Evolutionary conservation across 768 basidiomycete species (phyloP).

Genomic region (Ramaria sp.): DNA sequence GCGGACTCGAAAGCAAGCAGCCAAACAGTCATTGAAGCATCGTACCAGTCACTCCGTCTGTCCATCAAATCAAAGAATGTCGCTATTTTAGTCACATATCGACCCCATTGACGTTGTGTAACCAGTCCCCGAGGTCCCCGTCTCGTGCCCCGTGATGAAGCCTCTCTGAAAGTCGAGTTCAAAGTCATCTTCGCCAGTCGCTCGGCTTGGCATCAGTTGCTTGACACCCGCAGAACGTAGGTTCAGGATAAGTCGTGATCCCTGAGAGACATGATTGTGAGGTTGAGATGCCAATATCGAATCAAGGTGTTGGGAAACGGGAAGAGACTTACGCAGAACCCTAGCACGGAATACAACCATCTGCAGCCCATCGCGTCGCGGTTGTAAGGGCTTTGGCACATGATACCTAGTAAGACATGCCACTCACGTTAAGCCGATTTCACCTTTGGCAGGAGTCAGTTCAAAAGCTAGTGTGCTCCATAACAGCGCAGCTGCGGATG

Average conservation of each 20-base stretch:
- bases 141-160: neutral
- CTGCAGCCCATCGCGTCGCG: neutral
- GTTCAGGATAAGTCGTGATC: slow-evolving; percentile 6
- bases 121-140: neutral
- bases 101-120: neutral
- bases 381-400: too few relatives aligned
- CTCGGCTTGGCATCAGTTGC: neutral
- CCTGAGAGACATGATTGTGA: neutral
- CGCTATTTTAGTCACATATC: neutral
- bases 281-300: too few relatives aligned
- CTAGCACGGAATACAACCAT: neutral
- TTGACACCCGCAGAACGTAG: slow-evolving; percentile 1
- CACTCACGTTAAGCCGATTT: slow-evolving; percentile 3
- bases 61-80: neutral
- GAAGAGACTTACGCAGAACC: neutral
- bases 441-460: neutral
- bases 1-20: too few relatives aligned
- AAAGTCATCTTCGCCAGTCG: neutral
- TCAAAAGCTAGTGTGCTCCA: neutral
- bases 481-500: neutral
- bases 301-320: neutral
- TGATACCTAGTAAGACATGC: too few relatives aligned
- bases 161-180: neutral
- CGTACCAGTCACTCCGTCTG: neutral
- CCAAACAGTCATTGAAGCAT: too few relatives aligned